Percentiles rank a stretch among this genome's conserved stretches.
phyloP scores from a whole-genome alignment of 1,139 yeast genomes.

The Eremothecium cymbalariae region DNA sequence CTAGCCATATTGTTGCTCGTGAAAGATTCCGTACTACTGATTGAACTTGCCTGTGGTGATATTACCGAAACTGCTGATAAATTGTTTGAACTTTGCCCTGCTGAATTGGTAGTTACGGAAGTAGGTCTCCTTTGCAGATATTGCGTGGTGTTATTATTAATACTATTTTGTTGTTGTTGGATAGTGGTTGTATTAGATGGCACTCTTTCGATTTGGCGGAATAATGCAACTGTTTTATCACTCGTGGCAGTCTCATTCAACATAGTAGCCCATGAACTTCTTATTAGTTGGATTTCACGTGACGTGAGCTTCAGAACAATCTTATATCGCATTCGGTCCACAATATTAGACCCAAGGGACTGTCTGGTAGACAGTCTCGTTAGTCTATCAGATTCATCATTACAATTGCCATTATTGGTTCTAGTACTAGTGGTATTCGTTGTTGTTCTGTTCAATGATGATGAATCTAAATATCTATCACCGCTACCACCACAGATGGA shows the following conservation, averaged over 20 bases:
- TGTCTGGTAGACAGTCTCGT: conserved; percentile 10
- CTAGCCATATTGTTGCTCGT: conserved; percentile 34
- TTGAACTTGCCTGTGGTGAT: neutral
- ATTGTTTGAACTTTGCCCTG: conserved; percentile 1
- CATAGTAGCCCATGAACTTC: conserved; percentile 37
- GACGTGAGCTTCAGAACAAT: conserved; percentile 31
- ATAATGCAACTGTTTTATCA: conserved; percentile 11
- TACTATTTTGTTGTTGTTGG: neutral
- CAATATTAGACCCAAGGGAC: conserved; percentile 11
- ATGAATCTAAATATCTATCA: conserved; percentile 6
- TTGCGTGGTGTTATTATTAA: neutral
- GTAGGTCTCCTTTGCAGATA: neutral
- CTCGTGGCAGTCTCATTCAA: conserved; percentile 25
- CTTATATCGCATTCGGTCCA: conserved; percentile 21
- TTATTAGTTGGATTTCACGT: conserved; percentile 35
- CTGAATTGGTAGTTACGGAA: too few relatives aligned
- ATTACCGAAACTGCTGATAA: neutral
- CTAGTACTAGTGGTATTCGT: neutral
- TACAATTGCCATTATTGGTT: conserved; percentile 1
- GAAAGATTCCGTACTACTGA: neutral
- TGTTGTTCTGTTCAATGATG: conserved; percentile 3
- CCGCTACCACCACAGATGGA: conserved; percentile 4
- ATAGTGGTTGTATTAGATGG: too few relatives aligned
- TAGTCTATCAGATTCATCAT: conserved; percentile 10
- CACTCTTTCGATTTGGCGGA: conserved; percentile 10